Conservation (phyloP, 768 basidiomycete genomes). For the Hemileccinum rubropunctum region DNA sequence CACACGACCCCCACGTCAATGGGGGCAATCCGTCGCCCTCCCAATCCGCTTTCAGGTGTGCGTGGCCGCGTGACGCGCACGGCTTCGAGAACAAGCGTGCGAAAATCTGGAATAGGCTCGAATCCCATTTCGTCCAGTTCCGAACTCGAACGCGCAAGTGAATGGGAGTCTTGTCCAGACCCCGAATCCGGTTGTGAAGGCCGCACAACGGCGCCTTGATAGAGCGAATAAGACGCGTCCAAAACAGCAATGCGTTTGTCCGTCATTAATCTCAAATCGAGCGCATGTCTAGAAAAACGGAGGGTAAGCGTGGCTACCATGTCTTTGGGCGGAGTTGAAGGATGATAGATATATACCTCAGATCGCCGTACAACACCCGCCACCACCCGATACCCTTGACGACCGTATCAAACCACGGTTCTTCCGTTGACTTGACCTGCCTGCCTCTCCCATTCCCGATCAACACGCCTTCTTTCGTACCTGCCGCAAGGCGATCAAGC, state of each 20-base stretch:
- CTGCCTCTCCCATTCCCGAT: conserved; percentile 16
- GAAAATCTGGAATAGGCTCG: conserved; percentile 60
- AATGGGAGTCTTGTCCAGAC: background rate
- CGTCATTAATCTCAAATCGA: conserved; percentile 77
- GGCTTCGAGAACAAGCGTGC: conserved; percentile 46
- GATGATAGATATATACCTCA: conserved; percentile 41
- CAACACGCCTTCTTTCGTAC: conserved; percentile 19
- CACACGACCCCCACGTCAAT: conserved; percentile 67
- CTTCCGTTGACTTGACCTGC: conserved; percentile 12
- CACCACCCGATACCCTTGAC: conserved; percentile 85
- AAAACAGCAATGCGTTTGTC: conserved; percentile 64
- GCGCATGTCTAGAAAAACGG: conserved; percentile 52
- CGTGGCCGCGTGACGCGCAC: conserved; percentile 37
- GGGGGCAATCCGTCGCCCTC: conserved; percentile 44
- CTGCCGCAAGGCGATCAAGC: conserved; percentile 53
- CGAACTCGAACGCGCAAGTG: background rate
- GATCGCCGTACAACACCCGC: conserved; percentile 66
- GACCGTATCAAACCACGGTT: conserved; percentile 55
- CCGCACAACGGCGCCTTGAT: conserved; percentile 12
- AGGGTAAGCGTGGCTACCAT: background rate
- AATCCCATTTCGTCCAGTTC: conserved; percentile 35
- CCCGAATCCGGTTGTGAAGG: background rate
- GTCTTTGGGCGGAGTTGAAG: background rate
- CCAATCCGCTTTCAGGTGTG: background rate
- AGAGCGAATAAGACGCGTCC: conserved; percentile 70